These are phyloP conservation scores for Bipolaris sorokiniana DNA, from an alignment of 2,329 filamentous ascomycete species.

Conservation along the genomic window DNA sequence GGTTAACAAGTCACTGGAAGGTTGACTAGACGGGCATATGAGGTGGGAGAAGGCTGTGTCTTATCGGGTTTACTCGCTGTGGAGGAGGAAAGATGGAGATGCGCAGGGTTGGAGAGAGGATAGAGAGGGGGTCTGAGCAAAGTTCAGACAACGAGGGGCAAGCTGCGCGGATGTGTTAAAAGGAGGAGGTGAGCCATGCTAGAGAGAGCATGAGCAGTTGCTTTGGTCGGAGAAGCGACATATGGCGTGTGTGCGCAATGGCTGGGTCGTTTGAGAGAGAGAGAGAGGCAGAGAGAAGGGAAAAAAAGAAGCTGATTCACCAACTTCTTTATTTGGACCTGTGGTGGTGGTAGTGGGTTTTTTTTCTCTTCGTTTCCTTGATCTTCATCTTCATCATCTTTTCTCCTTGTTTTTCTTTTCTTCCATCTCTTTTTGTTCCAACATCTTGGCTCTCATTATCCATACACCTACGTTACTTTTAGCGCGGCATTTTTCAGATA, in stretches of 20 bases:
- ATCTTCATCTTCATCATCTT: background rate
- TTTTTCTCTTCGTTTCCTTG: background rate
- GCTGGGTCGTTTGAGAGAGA: background rate
- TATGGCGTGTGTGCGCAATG: no score
- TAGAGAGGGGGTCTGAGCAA: background rate
- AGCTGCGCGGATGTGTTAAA: background rate
- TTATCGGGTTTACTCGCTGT: background rate
- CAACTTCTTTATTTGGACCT: background rate
- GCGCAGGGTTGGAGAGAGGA: background rate
- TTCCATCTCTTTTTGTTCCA: no score
- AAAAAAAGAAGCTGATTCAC: background rate
- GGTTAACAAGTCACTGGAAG: slow-evolving; percentile 86
- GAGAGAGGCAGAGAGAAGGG: background rate
- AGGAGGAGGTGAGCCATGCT: background rate
- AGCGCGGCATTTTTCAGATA: slow-evolving; percentile 31
- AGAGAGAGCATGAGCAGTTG: background rate
- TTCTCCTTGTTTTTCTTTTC: slow-evolving; percentile 9
- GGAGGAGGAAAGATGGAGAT: background rate
- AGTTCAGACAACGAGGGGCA: background rate
- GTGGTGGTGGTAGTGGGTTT: no score
- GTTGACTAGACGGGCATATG: slow-evolving; percentile 65
- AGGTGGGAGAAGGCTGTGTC: background rate
- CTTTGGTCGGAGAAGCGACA: no score
- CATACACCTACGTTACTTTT: slow-evolving; percentile 16
- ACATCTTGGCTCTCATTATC: background rate